Base-by-base conservation (phyloP, 179 eudicot species). In the Gypsophila paniculata region DNA sequence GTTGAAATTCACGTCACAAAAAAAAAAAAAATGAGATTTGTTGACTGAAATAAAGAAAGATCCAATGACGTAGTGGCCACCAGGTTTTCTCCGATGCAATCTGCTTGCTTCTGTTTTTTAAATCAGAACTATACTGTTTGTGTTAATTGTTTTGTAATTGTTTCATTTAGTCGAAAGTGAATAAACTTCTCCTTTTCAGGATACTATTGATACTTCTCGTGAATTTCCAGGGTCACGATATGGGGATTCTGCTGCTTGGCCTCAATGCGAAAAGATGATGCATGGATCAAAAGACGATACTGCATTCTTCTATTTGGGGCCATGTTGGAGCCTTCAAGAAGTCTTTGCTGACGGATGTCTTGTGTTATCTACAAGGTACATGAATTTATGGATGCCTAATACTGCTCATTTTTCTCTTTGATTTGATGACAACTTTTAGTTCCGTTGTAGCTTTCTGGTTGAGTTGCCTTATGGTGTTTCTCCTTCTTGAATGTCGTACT, bases 151-250 rank as follows among this genome's bases (percentile, higher is more conserved):
- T 17, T 63, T 49, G 51, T 68, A 70, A 58, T 25, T 69, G 67
- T 74, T 65, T 36, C 72, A 46, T 63, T 52, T 64, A 55, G 17
- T 54, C 66, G 48, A 69, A 76, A 46, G 64, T 58, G 17, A 58
- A 61, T 58, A n/a, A 74, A 69, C 60, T 52, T 17, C 71, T 51
- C 64, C 36, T 14, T 29, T 71, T 79, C 65, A 76, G 81, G 83
- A 77, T 49, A 67, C 65, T 80, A 77, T 80, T 80, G 82, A 83
- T 83, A 73, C 77, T 75, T 83, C 72, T 74, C 68, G 74, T 83
- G 80, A 69, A 72, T 83, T 82, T 80, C 82, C 86, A 83, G 86
- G 83, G 77, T 77, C 71, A 68, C 75, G 77, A 77, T 72, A 61
- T 75, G 81, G 82, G 73, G 75, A 67, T 65, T 48, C 32, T 75